A percentile compares a stretch with the other conserved stretches of the same genome.
These are phyloP conservation scores for Plectranthus barbatus DNA, from an alignment of 257 asterid genomes.

Conservation along the genomic window DNA sequence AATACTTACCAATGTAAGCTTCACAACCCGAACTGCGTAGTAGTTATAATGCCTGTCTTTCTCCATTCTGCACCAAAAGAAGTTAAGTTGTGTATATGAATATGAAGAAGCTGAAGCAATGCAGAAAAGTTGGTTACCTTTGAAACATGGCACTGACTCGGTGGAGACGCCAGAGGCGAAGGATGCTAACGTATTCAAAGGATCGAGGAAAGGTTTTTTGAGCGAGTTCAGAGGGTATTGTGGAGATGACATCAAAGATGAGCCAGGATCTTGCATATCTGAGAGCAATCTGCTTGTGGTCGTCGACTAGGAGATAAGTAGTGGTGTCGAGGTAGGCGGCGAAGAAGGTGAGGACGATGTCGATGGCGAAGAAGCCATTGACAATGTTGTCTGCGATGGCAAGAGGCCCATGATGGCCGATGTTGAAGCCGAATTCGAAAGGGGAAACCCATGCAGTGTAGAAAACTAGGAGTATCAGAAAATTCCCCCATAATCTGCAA, in stretches of 20 bases:
- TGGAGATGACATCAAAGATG: slow-evolving; percentile 53
- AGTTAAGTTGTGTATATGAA: too few relatives aligned
- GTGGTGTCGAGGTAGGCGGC: slow-evolving; percentile 63
- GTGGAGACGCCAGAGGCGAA: slow-evolving; percentile 84
- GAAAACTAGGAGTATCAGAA: slow-evolving; percentile 51
- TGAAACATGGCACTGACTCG: slow-evolving; percentile 69
- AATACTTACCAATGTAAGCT: slow-evolving; percentile 58
- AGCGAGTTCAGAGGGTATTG: slow-evolving; percentile 53
- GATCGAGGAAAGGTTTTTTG: slow-evolving; percentile 27
- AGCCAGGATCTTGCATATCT: slow-evolving; percentile 55
- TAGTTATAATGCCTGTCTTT: slow-evolving; percentile 59
- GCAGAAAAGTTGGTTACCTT: slow-evolving; percentile 23
- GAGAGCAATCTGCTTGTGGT: slow-evolving; percentile 43
- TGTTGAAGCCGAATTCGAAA: slow-evolving; percentile 58
- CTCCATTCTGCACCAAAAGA: slow-evolving; percentile 59
- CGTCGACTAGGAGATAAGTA: slow-evolving; percentile 49
- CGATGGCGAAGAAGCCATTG: slow-evolving; percentile 50
- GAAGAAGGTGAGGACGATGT: slow-evolving; percentile 64
- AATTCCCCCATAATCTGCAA: slow-evolving; percentile 63
- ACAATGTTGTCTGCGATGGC: slow-evolving; percentile 48
- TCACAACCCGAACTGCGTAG: slow-evolving; percentile 48
- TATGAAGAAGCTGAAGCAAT: too few relatives aligned
- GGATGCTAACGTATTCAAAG: slow-evolving; percentile 54
- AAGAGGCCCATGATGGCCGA: slow-evolving; percentile 25
- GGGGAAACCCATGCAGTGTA: slow-evolving; percentile 83